Conservation (phyloP, 2,329 filamentous ascomycete species). For the Capronia americana region DNA sequence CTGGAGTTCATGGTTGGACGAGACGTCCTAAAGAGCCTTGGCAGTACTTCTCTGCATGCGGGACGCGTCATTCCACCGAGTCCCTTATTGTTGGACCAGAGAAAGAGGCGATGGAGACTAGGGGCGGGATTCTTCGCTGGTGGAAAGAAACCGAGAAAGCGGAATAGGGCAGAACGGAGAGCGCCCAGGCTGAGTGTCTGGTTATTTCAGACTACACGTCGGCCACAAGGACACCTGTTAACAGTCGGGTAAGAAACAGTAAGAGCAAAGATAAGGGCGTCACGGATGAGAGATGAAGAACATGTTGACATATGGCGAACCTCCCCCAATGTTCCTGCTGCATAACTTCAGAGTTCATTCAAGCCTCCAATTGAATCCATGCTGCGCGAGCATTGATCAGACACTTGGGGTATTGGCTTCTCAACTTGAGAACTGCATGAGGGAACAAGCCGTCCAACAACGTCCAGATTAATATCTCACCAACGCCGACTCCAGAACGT, state of each 20-base stretch:
- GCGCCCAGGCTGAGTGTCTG: no score
- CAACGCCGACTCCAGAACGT: slow-evolving; percentile 24
- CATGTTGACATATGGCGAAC: neutral
- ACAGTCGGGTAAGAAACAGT: neutral
- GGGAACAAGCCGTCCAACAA: neutral
- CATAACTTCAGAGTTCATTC: neutral
- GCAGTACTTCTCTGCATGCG: neutral
- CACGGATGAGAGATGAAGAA: neutral
- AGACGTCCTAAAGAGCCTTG: neutral
- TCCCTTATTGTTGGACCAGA: neutral
- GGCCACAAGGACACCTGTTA: neutral
- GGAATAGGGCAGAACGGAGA: neutral
- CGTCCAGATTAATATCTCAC: slow-evolving; percentile 22
- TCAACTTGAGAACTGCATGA: slow-evolving; percentile 5
- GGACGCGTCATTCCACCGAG: slow-evolving; percentile 4
- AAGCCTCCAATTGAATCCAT: neutral
- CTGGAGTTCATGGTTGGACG: neutral
- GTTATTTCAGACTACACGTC: neutral
- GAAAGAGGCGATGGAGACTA: neutral
- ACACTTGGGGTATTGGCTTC: neutral
- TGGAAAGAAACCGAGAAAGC: neutral
- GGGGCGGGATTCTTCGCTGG: neutral
- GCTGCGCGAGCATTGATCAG: neutral
- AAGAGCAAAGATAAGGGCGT: neutral
- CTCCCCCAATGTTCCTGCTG: neutral